These are phyloP conservation scores for Volvariella surrecta DNA, from an alignment of 1,284 basidiomycete species.

Conservation along the genomic window DNA sequence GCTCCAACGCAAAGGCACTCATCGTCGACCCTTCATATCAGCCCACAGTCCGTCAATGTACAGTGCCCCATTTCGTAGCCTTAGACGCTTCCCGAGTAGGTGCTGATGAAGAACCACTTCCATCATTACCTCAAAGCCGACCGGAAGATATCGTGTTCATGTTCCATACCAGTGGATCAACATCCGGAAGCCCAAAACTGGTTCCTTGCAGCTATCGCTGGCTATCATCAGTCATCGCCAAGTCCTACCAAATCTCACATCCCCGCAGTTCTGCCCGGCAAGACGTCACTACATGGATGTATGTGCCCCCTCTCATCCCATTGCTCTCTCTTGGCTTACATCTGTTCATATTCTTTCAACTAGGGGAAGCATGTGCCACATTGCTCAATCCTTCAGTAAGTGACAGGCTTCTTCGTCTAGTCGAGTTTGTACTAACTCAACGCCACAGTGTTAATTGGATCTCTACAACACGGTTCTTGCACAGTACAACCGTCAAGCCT, in stretches of 20 bases:
- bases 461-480: constrained; percentile 62
- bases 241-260: constrained; percentile 42
- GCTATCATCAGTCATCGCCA: constrained; percentile 45
- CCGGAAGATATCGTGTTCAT: constrained; percentile 47
- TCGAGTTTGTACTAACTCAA: constrained; percentile 6
- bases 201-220: constrained; percentile 58
- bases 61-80: constrained; percentile 39
- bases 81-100: constrained; percentile 30
- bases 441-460: constrained; percentile 52
- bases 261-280: constrained; percentile 41
- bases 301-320: constrained; percentile 22
- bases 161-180: constrained; percentile 70
- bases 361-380: constrained; percentile 68
- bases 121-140: constrained; percentile 29
- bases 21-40: constrained; percentile 43
- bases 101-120: constrained; percentile 29
- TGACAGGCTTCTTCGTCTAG: constrained; percentile 12
- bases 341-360: constrained; percentile 19
- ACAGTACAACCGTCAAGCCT: constrained; percentile 58
- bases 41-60: constrained; percentile 34
- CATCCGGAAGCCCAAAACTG: constrained; percentile 66
- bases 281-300: constrained; percentile 66
- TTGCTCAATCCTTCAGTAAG: constrained; percentile 59
- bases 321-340: constrained; percentile 15
- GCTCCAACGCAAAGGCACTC: constrained; percentile 49